Base-by-base conservation (phyloP, 306 rosid genomes). In the Cucurbita maxima region DNA sequence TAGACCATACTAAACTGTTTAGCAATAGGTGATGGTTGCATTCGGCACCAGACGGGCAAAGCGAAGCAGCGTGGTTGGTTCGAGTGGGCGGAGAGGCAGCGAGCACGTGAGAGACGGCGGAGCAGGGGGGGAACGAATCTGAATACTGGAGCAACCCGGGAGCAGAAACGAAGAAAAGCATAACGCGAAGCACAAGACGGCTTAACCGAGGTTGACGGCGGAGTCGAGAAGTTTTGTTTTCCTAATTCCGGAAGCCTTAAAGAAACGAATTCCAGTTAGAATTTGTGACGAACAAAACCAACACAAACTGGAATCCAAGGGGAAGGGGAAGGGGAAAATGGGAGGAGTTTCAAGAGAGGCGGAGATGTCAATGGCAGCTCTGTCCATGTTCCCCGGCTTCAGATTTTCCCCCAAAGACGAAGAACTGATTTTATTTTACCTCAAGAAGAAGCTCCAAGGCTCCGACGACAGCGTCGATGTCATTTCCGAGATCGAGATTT, bases 371-470 rank as follows among this genome's bases (percentile, higher is more conserved):
- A 71, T 94, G 15, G 88, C 87, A 3, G 88, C 96, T 20, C 81
- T 90, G 0, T 83, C 87, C 2, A 87, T 85, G 95, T 94, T 94
- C 85, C 99, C 99, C 19, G 99, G 98, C 45, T 94, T 94, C 36
- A 82, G 99, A 71, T 94, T 94, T 75, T 89, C 91, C 38, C 99
- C 99, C 6, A 94, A 96, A 15, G 99, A 94, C 53, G 99, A 87
- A 70, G 99, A 94, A 36, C 72, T 94, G 77, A 89, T 94, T 37
- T 88, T 96, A 5, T 86, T 75, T 76, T 91, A 94, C 83, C 95
- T 94, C 5, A 76, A 79, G 75, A 90, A 91, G 73, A 94, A 94
- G 81, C 6, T 91, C 18, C 83, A 84, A 0, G 92, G 90, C 11
- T 78, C 85, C 12, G 85, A 85, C 45, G 82, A 81, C 14, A 80